Conservation (phyloP, 495 filamentous ascomycete genomes). For the Penicillium pancosmium region DNA sequence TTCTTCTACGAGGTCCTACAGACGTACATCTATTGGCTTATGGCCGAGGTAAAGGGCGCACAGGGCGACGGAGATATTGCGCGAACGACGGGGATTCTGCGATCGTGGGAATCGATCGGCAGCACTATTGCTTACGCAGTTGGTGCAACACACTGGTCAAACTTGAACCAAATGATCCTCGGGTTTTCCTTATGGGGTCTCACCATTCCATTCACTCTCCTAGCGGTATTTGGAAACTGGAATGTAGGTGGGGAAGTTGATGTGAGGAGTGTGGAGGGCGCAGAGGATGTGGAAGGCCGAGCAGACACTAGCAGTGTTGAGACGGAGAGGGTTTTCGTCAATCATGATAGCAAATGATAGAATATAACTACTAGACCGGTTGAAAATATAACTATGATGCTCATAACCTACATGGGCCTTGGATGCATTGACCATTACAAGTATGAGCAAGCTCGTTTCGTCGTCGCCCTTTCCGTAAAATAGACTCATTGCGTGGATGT, state of each 20-base stretch:
- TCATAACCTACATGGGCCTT: too few relatives aligned
- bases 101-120: slow-evolving; percentile 53
- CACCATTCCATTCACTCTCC: slow-evolving; percentile 22
- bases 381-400: too few relatives aligned
- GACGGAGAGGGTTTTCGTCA: slow-evolving; percentile 17
- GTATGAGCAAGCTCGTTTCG: too few relatives aligned
- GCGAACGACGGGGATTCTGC: slow-evolving; percentile 49
- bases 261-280: not conserved
- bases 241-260: slow-evolving; percentile 5
- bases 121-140: slow-evolving; percentile 53
- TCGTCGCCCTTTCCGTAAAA: too few relatives aligned
- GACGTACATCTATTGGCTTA: slow-evolving; percentile 39
- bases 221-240: slow-evolving; percentile 23
- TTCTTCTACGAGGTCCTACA: slow-evolving; percentile 51
- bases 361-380: not conserved
- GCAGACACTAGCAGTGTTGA: slow-evolving; percentile 17
- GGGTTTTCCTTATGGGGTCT: slow-evolving; percentile 22
- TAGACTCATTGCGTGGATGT: too few relatives aligned
- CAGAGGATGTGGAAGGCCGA: slow-evolving; percentile 11
- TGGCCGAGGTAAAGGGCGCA: slow-evolving; percentile 28
- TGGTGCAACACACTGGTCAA: slow-evolving; percentile 37
- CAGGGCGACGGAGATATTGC: slow-evolving; percentile 48
- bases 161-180: slow-evolving; percentile 25
- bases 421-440: too few relatives aligned
- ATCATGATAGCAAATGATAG: not conserved